A percentile compares a stretch with the other conserved stretches of the same genome.
phyloP scores from a whole-genome alignment of 495 filamentous ascomycete species.

The Tuber magnatum region DNA sequence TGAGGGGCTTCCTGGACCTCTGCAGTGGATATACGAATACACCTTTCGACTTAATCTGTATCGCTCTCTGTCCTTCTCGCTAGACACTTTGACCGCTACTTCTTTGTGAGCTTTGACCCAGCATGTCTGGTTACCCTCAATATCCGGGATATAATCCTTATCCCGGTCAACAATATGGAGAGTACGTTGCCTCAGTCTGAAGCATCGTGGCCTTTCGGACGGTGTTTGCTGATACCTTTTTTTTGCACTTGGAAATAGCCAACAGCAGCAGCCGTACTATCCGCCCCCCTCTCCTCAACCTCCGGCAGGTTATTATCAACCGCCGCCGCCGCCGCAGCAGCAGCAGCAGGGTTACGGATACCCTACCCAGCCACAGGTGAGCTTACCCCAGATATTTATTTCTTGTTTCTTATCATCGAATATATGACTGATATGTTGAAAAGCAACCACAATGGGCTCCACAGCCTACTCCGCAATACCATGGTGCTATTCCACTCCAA shows the following conservation, averaged over 20 bases:
- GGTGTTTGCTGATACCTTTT: conserved; percentile 12
- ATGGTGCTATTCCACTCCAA: conserved; percentile 20
- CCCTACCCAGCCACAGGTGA: conserved; percentile 22
- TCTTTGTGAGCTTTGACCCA: neutral
- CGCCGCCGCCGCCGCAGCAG: conserved; percentile 28
- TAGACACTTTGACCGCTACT: neutral
- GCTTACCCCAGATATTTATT: conserved; percentile 10
- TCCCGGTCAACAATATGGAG: conserved; percentile 26
- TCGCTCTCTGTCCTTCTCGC: neutral
- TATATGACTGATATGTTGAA: conserved; percentile 18
- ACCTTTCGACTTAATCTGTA: neutral
- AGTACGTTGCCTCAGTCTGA: conserved; percentile 6
- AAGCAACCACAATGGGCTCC: conserved; percentile 14
- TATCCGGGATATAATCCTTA: conserved; percentile 21
- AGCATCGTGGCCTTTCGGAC: conserved; percentile 12
- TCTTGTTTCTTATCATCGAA: neutral
- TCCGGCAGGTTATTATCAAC: conserved; percentile 27
- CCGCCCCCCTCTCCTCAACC: conserved; percentile 21
- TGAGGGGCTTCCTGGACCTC: conserved; percentile 7
- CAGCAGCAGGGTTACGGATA: conserved; percentile 32
- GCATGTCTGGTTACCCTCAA: conserved; percentile 32
- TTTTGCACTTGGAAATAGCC: conserved; percentile 15
- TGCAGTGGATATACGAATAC: neutral
- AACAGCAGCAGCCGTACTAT: conserved; percentile 35
- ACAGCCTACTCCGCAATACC: conserved; percentile 19